These are phyloP conservation scores for Rubia peregrina DNA, from an alignment of 305 asterid species.

Conservation along the genomic window DNA sequence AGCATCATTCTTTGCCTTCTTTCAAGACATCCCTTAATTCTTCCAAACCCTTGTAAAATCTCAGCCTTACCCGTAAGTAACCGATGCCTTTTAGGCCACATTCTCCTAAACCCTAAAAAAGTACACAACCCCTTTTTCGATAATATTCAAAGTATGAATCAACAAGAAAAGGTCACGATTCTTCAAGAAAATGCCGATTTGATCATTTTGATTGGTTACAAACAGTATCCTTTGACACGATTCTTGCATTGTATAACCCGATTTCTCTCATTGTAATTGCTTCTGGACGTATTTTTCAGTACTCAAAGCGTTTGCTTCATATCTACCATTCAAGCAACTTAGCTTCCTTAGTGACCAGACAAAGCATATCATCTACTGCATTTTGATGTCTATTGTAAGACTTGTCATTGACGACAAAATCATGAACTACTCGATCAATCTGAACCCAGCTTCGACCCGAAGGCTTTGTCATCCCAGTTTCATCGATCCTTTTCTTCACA, in stretches of 20 bases:
- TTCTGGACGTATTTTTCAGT: no score
- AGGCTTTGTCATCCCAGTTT: constrained; percentile 38
- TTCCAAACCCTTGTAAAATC: neutral
- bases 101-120: neutral
- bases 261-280: no score
- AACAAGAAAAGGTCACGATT: neutral
- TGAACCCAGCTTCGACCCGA: constrained; percentile 73
- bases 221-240: no score
- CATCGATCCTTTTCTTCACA: constrained; percentile 45
- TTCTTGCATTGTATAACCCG: no score
- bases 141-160: neutral
- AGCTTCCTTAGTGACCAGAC: constrained; percentile 27
- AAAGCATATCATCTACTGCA: constrained; percentile 30
- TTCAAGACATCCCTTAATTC: neutral
- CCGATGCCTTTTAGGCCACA: neutral
- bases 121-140: neutral
- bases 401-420: constrained; percentile 48
- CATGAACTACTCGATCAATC: constrained; percentile 35
- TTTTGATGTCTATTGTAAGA: constrained; percentile 26
- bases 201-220: no score
- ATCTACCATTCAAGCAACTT: constrained; percentile 7
- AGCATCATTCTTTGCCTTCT: constrained; percentile 12
- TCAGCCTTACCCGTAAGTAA: neutral
- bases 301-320: neutral
- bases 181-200: no score